Evolutionary conservation across 2,329 filamentous ascomycete species (phyloP).

Genomic region (Trichothecium sympodiale): DNA sequence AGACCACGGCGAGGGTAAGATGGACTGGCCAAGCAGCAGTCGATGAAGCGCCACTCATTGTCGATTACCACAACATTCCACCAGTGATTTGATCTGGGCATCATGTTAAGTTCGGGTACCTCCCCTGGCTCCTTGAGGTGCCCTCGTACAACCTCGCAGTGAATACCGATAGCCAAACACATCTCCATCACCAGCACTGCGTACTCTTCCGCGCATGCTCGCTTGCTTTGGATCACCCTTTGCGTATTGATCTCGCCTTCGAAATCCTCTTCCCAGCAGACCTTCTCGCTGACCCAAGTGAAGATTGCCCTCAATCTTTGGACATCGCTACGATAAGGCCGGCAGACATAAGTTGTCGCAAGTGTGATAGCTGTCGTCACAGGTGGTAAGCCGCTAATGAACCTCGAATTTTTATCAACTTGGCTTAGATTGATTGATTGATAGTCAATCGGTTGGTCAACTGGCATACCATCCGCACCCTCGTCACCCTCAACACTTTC

Average conservation of each 20-base stretch:
- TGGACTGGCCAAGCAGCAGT: constrained; percentile 83
- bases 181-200: constrained; percentile 83
- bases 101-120: constrained; percentile 63
- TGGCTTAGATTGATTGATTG: constrained; percentile 66
- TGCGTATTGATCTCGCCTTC: constrained; percentile 76
- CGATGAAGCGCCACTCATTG: constrained; percentile 92
- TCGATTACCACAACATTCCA: constrained; percentile 95
- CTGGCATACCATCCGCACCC: constrained; percentile 69
- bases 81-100: constrained; percentile 89
- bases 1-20: constrained; percentile 71
- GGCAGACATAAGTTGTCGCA: constrained; percentile 84
- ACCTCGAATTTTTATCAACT: constrained; percentile 93
- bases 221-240: constrained; percentile 71
- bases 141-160: constrained; percentile 76
- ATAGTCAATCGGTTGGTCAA: constrained; percentile 76
- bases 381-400: constrained; percentile 72
- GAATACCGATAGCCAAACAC: constrained; percentile 81
- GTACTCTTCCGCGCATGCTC: constrained; percentile 82
- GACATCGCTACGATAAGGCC: constrained; percentile 88
- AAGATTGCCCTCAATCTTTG: constrained; percentile 91
- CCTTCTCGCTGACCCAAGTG: constrained; percentile 91
- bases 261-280: constrained; percentile 91
- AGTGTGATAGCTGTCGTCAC: constrained; percentile 72
- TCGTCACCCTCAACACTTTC: constrained; percentile 84
- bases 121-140: constrained; percentile 90